Conservation (phyloP, 1,284 basidiomycete species). For the Melampsora americana region DNA sequence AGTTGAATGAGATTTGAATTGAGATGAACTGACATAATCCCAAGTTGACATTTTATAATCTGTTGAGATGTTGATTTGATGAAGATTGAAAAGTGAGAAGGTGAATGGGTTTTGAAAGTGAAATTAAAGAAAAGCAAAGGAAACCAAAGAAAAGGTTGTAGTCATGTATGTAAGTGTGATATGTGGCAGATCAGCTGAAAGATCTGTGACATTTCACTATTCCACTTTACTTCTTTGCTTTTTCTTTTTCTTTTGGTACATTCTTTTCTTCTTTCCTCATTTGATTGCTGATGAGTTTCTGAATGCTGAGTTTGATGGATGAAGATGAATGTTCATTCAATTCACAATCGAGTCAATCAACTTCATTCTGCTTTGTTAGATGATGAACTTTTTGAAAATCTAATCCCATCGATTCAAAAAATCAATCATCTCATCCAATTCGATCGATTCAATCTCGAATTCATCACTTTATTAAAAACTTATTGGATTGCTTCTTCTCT, state of each 20-base stretch:
- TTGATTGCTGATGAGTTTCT: background rate
- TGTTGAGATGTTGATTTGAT: background rate
- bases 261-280: background rate
- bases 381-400: constrained; percentile 64
- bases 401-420: constrained; percentile 66
- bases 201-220: too few relatives aligned
- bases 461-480: background rate
- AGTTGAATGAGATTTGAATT: background rate
- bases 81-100: too few relatives aligned
- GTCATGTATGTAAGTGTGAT: too few relatives aligned
- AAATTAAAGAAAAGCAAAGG: too few relatives aligned
- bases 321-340: background rate
- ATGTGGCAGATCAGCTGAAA: too few relatives aligned
- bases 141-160: too few relatives aligned
- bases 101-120: too few relatives aligned
- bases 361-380: constrained; percentile 91
- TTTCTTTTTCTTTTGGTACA: too few relatives aligned
- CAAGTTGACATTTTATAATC: constrained; percentile 24
- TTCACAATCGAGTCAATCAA: constrained; percentile 77
- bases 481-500: background rate
- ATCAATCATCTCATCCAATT: constrained; percentile 77
- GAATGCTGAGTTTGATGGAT: background rate
- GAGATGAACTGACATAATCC: constrained; percentile 30
- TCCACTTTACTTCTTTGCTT: too few relatives aligned
- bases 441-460: constrained; percentile 47